Conservation (phyloP, 2,329 filamentous ascomycete genomes). For the Talaromyces sp. region DNA sequence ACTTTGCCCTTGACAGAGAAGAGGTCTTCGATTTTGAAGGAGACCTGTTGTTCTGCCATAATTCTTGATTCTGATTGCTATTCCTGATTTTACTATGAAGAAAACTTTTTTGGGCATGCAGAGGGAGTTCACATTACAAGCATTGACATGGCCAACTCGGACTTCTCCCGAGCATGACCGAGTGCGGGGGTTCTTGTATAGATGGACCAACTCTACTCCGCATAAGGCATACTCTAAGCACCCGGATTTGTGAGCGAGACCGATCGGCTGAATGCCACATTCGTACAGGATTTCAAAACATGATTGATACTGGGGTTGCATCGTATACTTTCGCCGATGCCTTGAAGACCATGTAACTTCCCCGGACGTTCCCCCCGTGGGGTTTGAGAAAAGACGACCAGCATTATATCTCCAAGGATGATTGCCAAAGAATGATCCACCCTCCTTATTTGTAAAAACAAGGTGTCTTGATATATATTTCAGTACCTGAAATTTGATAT, state of each 20-base stretch:
- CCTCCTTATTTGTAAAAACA: not conserved
- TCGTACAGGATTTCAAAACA: not conserved
- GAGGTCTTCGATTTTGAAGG: slow-evolving; percentile 15
- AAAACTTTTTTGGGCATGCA: not conserved
- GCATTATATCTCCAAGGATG: not conserved
- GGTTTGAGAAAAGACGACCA: not conserved
- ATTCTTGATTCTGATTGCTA: not conserved
- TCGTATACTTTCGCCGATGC: not conserved
- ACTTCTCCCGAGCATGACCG: not conserved
- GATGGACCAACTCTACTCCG: not conserved
- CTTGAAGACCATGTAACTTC: not conserved
- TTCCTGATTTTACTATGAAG: not conserved
- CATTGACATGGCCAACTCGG: not conserved
- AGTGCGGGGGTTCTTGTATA: not conserved
- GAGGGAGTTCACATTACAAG: not conserved
- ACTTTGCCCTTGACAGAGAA: slow-evolving; percentile 18
- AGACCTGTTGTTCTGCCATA: slow-evolving; percentile 15
- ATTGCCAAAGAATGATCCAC: not conserved
- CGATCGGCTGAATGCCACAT: not conserved
- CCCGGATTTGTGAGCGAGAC: not conserved
- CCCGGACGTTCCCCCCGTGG: not conserved
- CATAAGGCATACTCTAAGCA: not conserved
- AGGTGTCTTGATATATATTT: not conserved
- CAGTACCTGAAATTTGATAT: no score
- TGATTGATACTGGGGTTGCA: not conserved